phyloP scores from a whole-genome alignment of 1,284 basidiomycete species.

The Ceratobasidium sp. region DNA sequence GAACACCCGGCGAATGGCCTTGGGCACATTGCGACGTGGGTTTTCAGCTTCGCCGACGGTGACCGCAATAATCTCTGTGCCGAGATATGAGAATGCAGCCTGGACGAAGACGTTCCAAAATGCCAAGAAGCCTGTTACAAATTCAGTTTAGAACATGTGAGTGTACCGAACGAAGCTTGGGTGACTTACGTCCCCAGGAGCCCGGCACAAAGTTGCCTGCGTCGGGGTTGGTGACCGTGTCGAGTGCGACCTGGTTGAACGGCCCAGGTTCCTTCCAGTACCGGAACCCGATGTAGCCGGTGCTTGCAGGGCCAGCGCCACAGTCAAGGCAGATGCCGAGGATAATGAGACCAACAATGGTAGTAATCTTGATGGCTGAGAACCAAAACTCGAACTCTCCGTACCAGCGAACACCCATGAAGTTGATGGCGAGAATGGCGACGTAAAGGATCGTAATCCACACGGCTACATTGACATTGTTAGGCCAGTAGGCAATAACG shows the following conservation, averaged over 20 bases:
- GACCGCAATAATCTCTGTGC: constrained; percentile 76
- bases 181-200: constrained; percentile 48
- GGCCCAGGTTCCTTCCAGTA: constrained; percentile 81
- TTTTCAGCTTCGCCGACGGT: constrained; percentile 70
- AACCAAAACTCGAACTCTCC: constrained; percentile 53
- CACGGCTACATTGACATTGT: constrained; percentile 53
- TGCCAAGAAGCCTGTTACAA: constrained; percentile 53
- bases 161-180: neutral
- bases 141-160: constrained; percentile 3
- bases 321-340: constrained; percentile 62
- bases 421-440: constrained; percentile 56
- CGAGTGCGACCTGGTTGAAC: constrained; percentile 57
- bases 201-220: constrained; percentile 57
- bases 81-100: constrained; percentile 73
- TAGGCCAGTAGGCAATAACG: constrained; percentile 53
- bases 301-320: constrained; percentile 53
- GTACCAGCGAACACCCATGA: constrained; percentile 52
- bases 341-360: constrained; percentile 54
- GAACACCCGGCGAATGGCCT: constrained; percentile 76
- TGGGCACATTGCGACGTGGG: constrained; percentile 69
- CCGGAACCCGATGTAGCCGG: constrained; percentile 64
- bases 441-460: constrained; percentile 65
- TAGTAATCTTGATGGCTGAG: constrained; percentile 58
- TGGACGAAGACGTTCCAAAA: constrained; percentile 58
- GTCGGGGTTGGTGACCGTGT: constrained; percentile 10